A percentile compares a stretch with the other conserved stretches of the same genome.
Evolutionary conservation across 1,284 basidiomycete species (phyloP).

Genomic region (Anthracocystis panici-leucophaei): DNA sequence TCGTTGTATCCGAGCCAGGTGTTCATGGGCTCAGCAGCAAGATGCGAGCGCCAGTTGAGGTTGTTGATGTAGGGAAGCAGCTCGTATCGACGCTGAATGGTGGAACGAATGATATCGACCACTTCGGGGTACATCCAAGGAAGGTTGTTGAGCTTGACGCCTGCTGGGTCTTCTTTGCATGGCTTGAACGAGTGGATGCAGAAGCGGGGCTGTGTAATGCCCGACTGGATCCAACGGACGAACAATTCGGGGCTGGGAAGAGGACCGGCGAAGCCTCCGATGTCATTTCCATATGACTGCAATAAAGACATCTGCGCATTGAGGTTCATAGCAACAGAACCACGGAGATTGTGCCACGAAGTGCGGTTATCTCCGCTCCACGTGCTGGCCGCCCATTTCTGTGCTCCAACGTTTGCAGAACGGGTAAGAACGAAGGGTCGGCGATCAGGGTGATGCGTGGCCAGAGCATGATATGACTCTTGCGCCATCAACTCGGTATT

Average conservation of each 20-base stretch:
- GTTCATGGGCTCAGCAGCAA: slow-evolving; percentile 70
- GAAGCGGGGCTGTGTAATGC: slow-evolving; percentile 62
- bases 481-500: slow-evolving; percentile 71
- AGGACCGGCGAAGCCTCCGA: slow-evolving; percentile 72
- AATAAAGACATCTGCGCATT: slow-evolving; percentile 69
- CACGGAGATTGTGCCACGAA: slow-evolving; percentile 71
- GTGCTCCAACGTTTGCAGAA: slow-evolving; percentile 71
- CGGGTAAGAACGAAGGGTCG: slow-evolving; percentile 71
- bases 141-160: slow-evolving; percentile 70
- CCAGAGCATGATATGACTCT: slow-evolving; percentile 68
- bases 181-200: slow-evolving; percentile 72
- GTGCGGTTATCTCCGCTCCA: slow-evolving; percentile 72
- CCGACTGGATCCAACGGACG: slow-evolving; percentile 71
- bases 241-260: slow-evolving; percentile 71
- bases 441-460: slow-evolving; percentile 62
- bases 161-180: slow-evolving; percentile 68
- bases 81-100: slow-evolving; percentile 71
- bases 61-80: slow-evolving; percentile 68
- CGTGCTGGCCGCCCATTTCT: slow-evolving; percentile 71
- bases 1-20: slow-evolving; percentile 70
- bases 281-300: slow-evolving; percentile 68
- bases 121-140: slow-evolving; percentile 73
- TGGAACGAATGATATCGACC: slow-evolving; percentile 68
- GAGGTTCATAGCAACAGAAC: slow-evolving; percentile 68
- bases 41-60: slow-evolving; percentile 71